Evolutionary conservation across 257 asterid genomes (phyloP).

Genomic region (Fraxinus quadrangulata): DNA sequence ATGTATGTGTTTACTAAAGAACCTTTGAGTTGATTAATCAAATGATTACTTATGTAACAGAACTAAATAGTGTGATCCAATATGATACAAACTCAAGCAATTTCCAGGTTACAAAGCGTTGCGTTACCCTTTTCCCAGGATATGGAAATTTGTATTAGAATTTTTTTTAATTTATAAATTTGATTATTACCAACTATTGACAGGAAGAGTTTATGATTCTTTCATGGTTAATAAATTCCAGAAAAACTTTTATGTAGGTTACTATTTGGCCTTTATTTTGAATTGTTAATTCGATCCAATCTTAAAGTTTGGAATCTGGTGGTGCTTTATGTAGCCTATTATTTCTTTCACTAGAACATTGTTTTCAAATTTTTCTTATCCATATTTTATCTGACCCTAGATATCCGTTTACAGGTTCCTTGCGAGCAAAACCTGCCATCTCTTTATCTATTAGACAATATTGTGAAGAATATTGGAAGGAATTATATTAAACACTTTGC

Average conservation of each 20-base stretch:
- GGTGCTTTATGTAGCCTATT: conserved; percentile 9
- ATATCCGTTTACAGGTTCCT: conserved; percentile 69
- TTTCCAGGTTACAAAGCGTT: not conserved
- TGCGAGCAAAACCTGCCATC: conserved; percentile 54
- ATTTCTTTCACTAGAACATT: conserved; percentile 4
- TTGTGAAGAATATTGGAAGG: too few species aligned
- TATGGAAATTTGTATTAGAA: not conserved
- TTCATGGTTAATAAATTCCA: not conserved
- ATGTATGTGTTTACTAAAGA: not conserved
- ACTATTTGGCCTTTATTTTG: conserved; percentile 13
- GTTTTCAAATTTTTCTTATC: conserved; percentile 6
- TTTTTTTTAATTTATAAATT: too few species aligned
- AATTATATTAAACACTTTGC: too few species aligned
- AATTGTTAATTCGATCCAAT: conserved; percentile 1
- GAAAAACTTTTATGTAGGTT: conserved; percentile 6
- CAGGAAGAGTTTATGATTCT: not conserved
- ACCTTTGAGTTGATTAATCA: not conserved
- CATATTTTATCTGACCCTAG: conserved; percentile 36
- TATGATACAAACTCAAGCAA: not conserved
- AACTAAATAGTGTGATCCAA: not conserved
- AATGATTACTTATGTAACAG: not conserved
- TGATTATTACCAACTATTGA: not conserved
- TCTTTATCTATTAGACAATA: too few species aligned
- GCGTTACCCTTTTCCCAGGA: not conserved
- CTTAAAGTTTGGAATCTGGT: conserved; percentile 8